Conservation (phyloP, 805 yeast species). For the Saccharomyces mikatae region DNA sequence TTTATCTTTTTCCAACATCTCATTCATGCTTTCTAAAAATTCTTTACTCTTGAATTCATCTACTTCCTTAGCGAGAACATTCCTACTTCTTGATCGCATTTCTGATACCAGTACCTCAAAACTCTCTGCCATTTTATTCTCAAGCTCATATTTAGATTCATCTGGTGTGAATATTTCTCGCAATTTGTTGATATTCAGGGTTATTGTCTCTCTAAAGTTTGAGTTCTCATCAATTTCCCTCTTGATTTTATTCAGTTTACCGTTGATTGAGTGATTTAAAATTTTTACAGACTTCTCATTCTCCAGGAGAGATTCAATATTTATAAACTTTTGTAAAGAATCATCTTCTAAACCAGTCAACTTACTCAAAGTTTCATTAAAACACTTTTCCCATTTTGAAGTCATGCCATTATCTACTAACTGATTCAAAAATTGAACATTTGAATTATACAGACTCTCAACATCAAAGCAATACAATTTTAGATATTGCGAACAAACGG, state of each 20-base stretch:
- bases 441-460: conserved; percentile 37
- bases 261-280: conserved; percentile 10
- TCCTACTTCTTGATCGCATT: conserved; percentile 12
- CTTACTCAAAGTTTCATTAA: conserved; percentile 14
- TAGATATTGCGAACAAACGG: conserved; percentile 42
- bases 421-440: conserved; percentile 32
- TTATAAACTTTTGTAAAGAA: conserved; percentile 13
- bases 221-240: conserved; percentile 12
- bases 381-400: conserved; percentile 35
- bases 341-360: conserved; percentile 11
- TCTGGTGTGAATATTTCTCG: conserved; percentile 8
- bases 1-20: conserved; percentile 6
- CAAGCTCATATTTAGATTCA: conserved; percentile 16
- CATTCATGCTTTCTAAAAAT: conserved; percentile 2
- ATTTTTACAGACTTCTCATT: conserved; percentile 7
- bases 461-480: conserved; percentile 43
- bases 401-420: conserved; percentile 37
- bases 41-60: conserved; percentile 6
- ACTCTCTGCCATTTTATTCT: conserved; percentile 18
- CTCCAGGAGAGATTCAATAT: conserved; percentile 3
- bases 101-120: conserved; percentile 19
- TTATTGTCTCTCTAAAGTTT: conserved; percentile 7
- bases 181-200: conserved; percentile 5
- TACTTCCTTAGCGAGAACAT: conserved; percentile 12
- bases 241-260: conserved; percentile 14